Conservation (phyloP, 768 basidiomycete genomes). For the Amanita brunnescens region DNA sequence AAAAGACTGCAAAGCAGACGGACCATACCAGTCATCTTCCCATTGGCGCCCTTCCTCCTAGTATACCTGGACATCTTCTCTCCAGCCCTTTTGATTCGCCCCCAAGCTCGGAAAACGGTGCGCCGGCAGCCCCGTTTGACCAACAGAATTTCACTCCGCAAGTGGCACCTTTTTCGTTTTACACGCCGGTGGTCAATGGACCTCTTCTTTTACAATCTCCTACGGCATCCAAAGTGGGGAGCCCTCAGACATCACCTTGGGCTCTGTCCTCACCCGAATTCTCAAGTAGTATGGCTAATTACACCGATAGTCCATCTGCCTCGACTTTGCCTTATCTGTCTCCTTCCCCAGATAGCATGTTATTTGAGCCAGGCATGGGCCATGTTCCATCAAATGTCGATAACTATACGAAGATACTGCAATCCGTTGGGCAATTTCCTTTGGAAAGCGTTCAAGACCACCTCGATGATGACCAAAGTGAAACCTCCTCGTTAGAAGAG, state of each 20-base stretch:
- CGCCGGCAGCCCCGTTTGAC: neutral
- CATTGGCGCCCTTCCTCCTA: neutral
- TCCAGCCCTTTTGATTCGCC: neutral
- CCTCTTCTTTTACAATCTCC: conserved; percentile 4
- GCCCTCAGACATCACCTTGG: neutral
- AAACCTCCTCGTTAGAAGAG: conserved; percentile 30
- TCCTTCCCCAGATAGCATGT: neutral
- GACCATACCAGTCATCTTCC: neutral
- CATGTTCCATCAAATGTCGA: neutral
- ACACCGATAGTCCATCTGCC: neutral
- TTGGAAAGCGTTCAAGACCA: neutral
- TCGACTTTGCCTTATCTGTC: neutral
- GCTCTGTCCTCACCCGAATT: conserved; percentile 5
- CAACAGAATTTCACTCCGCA: neutral
- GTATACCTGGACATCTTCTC: neutral
- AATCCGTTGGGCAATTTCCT: conserved; percentile 2
- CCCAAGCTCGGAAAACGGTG: neutral
- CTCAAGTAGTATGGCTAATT: neutral
- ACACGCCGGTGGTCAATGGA: neutral
- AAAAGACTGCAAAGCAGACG: neutral
- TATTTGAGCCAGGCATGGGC: conserved; percentile 1
- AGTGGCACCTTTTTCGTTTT: neutral
- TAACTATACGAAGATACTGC: conserved; percentile 1
- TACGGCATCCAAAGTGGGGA: conserved; percentile 1
- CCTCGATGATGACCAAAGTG: neutral